These are phyloP conservation scores for Alnus glutinosa DNA, from an alignment of 306 rosid species.

Conservation along the genomic window DNA sequence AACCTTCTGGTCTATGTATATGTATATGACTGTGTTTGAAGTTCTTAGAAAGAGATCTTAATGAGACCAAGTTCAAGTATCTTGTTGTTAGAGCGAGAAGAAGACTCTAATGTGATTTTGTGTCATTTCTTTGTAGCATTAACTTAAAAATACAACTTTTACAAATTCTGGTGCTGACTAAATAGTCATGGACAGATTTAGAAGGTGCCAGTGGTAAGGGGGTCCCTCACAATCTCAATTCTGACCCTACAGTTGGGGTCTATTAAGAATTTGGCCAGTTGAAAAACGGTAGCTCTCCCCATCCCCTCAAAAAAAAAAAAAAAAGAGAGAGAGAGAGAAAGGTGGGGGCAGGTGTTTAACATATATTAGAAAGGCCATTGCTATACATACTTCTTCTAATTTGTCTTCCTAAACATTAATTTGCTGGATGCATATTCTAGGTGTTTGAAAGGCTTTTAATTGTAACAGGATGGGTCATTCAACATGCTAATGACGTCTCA, in stretches of 20 bases:
- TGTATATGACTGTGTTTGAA: not conserved
- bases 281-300: too few species aligned
- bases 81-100: not conserved
- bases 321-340: too few species aligned
- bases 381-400: not conserved
- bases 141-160: too few species aligned
- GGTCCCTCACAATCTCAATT: not conserved
- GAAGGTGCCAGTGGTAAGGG: too few species aligned
- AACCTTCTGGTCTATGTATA: not conserved
- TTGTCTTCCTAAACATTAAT: not conserved
- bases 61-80: not conserved
- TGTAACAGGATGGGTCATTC: not conserved
- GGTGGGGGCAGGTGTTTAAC: not conserved
- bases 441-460: not conserved
- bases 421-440: not conserved
- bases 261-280: not conserved
- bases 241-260: not conserved
- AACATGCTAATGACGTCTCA: not conserved
- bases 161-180: too few species aligned
- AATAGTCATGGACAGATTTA: too few species aligned
- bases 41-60: not conserved
- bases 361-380: not conserved
- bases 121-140: not conserved
- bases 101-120: not conserved
- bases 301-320: not conserved